A percentile compares a stretch with the other conserved stretches of the same genome.
Evolutionary conservation across 257 asterid species (phyloP).

Genomic region (Salvia miltiorrhiza): DNA sequence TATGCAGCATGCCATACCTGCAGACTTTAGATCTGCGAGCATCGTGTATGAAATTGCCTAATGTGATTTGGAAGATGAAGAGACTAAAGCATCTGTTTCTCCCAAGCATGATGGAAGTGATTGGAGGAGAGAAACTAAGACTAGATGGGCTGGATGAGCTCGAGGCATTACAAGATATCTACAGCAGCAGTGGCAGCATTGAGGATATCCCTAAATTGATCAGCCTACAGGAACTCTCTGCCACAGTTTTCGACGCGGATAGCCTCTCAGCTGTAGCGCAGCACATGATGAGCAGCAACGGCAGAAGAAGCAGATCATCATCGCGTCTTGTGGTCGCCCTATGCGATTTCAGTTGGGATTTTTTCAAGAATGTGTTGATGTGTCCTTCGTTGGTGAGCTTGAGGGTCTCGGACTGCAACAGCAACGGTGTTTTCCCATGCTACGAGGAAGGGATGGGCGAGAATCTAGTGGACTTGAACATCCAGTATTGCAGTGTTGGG

Average conservation of each 20-base stretch:
- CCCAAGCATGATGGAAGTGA: neutral
- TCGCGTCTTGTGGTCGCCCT: no score
- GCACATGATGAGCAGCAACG: no score
- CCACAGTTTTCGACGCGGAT: neutral
- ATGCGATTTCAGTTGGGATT: neutral
- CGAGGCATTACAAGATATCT: neutral
- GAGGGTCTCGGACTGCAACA: neutral
- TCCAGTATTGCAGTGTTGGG: neutral
- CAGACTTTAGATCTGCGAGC: neutral
- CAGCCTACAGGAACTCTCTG: neutral
- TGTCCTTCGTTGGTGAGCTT: neutral
- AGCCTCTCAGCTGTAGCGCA: neutral
- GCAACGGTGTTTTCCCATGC: neutral
- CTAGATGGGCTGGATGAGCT: neutral
- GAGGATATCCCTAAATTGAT: neutral
- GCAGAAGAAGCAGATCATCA: neutral
- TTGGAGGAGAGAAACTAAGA: neutral
- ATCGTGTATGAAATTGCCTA: neutral
- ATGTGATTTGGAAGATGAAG: slow-evolving; percentile 1
- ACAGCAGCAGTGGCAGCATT: neutral
- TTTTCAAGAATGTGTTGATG: neutral
- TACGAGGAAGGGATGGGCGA: neutral
- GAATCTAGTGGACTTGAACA: neutral
- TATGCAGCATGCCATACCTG: neutral
- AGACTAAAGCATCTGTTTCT: neutral